phyloP scores from a whole-genome alignment of 2,329 filamentous ascomycete species.

The Monosporascus sp. region DNA sequence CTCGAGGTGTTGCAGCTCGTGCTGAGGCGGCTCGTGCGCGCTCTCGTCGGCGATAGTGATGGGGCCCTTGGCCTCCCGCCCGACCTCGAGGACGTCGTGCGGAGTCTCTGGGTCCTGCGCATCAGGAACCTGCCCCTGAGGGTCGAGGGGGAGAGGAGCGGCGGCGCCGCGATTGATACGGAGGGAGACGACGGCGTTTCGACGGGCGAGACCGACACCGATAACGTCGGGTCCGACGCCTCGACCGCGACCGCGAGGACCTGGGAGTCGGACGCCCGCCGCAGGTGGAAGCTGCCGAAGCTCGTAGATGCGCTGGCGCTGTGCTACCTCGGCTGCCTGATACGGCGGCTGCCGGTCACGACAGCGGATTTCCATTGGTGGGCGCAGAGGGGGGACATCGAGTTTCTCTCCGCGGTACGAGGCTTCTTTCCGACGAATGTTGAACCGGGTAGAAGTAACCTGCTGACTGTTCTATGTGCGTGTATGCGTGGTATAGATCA shows the following conservation, averaged over 20 bases:
- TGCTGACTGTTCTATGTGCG: conserved; percentile 2
- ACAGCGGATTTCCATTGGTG: conserved; percentile 68
- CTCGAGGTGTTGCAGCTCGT: conserved; percentile 81
- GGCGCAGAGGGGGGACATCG: conserved; percentile 61
- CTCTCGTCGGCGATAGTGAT: conserved; percentile 47
- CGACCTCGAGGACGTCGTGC: conserved; percentile 73
- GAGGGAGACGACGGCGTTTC: conserved; percentile 31
- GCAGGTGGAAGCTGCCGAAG: conserved; percentile 54
- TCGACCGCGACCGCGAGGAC: conserved; percentile 27
- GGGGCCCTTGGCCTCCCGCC: conserved; percentile 54
- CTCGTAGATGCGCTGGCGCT: conserved; percentile 70
- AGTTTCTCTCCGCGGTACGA: conserved; percentile 64
- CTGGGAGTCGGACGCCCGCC: conserved; percentile 39
- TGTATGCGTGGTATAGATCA: conserved; percentile 34
- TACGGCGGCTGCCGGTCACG: conserved; percentile 71
- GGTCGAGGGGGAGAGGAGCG: conserved; percentile 29
- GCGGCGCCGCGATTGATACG: conserved; percentile 15
- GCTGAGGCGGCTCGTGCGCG: conserved; percentile 73
- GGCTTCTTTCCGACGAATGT: neutral
- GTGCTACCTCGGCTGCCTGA: conserved; percentile 72
- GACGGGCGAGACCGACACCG: conserved; percentile 34
- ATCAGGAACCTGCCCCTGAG: conserved; percentile 50
- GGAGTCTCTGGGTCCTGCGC: conserved; percentile 80
- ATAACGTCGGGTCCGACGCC: conserved; percentile 13
- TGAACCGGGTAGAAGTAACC: neutral